Evolutionary conservation across 129 eudicot species (phyloP), one percentile per base, ranked within the genome.

Genomic region (Calendula officinalis): DNA sequence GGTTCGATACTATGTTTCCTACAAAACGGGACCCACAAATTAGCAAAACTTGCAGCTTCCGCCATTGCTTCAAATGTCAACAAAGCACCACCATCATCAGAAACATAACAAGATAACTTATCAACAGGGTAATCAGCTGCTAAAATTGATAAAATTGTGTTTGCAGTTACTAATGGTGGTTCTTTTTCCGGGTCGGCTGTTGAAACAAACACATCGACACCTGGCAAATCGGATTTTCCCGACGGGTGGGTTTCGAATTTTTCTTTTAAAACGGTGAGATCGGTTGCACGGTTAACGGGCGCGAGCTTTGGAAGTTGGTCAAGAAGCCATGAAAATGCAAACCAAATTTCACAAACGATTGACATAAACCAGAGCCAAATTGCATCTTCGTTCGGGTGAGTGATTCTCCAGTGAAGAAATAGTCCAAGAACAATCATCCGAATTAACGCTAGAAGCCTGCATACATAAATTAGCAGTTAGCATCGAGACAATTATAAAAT

Each of bases 51-150:
- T 39, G 42, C 42, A 30, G 98, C 98, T 77, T 91, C 98, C 0
- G 96, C 96, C 96, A 87, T 84, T 0, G 96, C 96, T 67, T 91
- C 96, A 33, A 91, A 91, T 27, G 84, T 91, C 34, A 91, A 80
- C 14, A 91, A 83, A 2, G 98, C 90, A 9, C 98, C 98, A 8
- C 98, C 98, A 4, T 91, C 96, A 49, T 91, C 96, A 0, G 98
- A 91, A 14, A 91, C 43, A 56, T 91, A 91, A 33, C 98, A 91
- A 51, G 96, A 69, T 10, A 82, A 14, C 73, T 88, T 91, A 66
- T 91, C 98, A 7, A 88, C 96, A 0, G 95, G 96, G 44, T 87
- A 87, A 0, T 91, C 96, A 7, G 70, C 78, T 0, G 96, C 81
- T 22, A 91, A 46, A 70, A 91, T 87, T 1, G 98, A 91, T 8